Base-by-base conservation (phyloP, 73 alveolate species). In the Tetrahymena elliotti region DNA sequence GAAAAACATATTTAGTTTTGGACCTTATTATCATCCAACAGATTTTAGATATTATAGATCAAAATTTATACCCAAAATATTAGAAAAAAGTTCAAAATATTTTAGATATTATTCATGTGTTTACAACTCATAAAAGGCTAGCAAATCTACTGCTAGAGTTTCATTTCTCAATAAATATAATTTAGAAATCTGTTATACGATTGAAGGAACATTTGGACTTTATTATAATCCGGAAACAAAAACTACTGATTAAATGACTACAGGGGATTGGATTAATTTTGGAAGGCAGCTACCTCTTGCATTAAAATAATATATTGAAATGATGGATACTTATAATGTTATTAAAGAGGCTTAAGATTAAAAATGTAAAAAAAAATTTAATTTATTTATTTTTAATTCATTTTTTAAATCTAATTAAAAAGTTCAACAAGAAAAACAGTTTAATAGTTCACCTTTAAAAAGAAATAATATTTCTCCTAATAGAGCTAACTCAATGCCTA, bases 1-100 rank as follows among this genome's bases (percentile, higher is more conserved):
- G 93, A 97, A 97, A 94, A 96, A 96, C 83, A 98, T 95, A 4
- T 97, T 97, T 93, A 93, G 95, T 1, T 97, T 96, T 96, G 98
- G 98, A 15, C 98, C 98, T 27, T 96, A 97, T 53, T 96, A 54
- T 84, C 96, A 98, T 39, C 36, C 93, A 9, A 84, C 93, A 93
- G 83, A 84, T 94, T 47, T 39, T 84, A 40, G 93, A 39, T 94
- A 94, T 35, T 94, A 94, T 53, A 94, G 93, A 27, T 94, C 95
- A 40, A 33, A 94, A 40, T 40, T 94, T 10, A 27, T 94, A 0
- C 93, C 95, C 31, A 94, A 88, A 92, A 33, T 88, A 39, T 40
- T 94, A 40, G 68, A 83, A 34, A 52, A 84, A 20, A 12, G n/a
- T 24, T 84, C 95, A 12, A 41, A 39, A 15, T 84, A 84, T 92